Conservation (phyloP, 441 rosid species). For the Erysimum cheiri region DNA sequence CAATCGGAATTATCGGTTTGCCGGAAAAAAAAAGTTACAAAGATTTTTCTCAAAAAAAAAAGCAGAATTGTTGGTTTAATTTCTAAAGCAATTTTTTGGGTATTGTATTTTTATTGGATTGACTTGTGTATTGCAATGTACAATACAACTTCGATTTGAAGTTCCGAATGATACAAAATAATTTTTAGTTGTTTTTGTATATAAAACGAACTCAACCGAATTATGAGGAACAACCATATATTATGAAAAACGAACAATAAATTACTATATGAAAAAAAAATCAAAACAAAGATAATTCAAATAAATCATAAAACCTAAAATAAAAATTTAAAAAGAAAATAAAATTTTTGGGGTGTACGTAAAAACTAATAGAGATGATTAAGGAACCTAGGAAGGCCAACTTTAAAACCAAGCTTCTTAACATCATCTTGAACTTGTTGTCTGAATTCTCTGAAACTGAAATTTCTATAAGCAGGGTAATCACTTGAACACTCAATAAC, state of each 20-base stretch:
- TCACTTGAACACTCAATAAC: constrained; percentile 57
- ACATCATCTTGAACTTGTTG: constrained; percentile 86
- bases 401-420: constrained; percentile 66
- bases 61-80: background rate
- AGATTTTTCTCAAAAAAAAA: too few relatives aligned
- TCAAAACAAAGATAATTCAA: background rate
- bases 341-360: background rate
- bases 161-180: too few relatives aligned
- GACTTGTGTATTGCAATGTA: background rate
- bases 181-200: too few relatives aligned
- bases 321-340: background rate
- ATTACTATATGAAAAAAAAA: too few relatives aligned
- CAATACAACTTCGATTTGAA: background rate
- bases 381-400: constrained; percentile 84
- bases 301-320: background rate
- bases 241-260: background rate
- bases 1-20: background rate
- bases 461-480: constrained; percentile 62
- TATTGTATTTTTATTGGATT: too few relatives aligned
- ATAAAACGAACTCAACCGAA: background rate
- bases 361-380: constrained; percentile 35
- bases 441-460: constrained; percentile 78
- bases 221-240: background rate
- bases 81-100: too few relatives aligned
- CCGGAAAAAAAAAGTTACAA: too few relatives aligned